phyloP scores from a whole-genome alignment of 495 filamentous ascomycete genomes.

The Thozetella sp. region DNA sequence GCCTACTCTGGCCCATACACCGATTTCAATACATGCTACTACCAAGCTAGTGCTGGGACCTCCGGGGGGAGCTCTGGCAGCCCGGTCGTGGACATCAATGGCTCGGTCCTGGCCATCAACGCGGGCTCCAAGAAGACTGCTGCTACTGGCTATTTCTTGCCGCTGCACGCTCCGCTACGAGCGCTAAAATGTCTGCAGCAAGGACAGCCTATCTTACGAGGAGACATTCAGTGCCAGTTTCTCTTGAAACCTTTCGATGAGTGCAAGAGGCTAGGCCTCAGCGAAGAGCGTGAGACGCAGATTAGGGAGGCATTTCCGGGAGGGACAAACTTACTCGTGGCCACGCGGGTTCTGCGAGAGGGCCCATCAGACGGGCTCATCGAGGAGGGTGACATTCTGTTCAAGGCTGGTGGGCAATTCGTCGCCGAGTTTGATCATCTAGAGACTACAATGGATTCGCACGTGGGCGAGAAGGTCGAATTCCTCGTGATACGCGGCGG shows the following conservation, averaged over 20 bases:
- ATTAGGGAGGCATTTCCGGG: slow-evolving; percentile 82
- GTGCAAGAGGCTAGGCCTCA: slow-evolving; percentile 87
- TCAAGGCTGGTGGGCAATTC: slow-evolving; percentile 91
- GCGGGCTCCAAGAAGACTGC: slow-evolving; percentile 94
- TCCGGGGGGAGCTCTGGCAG: slow-evolving; percentile 95
- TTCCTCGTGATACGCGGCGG: slow-evolving; percentile 87
- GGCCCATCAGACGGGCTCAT: slow-evolving; percentile 84
- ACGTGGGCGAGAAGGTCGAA: slow-evolving; percentile 71
- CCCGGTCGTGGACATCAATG: slow-evolving; percentile 95
- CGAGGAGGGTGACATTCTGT: slow-evolving; percentile 90
- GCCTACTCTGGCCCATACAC: slow-evolving; percentile 98
- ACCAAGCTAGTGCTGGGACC: slow-evolving; percentile 95
- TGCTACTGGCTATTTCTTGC: slow-evolving; percentile 97
- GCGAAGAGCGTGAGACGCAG: slow-evolving; percentile 79
- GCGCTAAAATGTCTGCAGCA: slow-evolving; percentile 84
- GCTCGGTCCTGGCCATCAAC: slow-evolving; percentile 90
- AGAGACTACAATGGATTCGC: slow-evolving; percentile 92
- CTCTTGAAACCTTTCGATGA: slow-evolving; percentile 97
- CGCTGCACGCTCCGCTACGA: slow-evolving; percentile 83
- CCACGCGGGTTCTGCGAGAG: slow-evolving; percentile 92
- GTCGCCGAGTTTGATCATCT: slow-evolving; percentile 91
- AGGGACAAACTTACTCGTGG: slow-evolving; percentile 95
- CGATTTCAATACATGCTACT: slow-evolving; percentile 99
- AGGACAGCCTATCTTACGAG: slow-evolving; percentile 73
- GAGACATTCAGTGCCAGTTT: slow-evolving; percentile 98